phyloP scores from a whole-genome alignment of 768 basidiomycete species.

The Chlorophyllum brunneum region DNA sequence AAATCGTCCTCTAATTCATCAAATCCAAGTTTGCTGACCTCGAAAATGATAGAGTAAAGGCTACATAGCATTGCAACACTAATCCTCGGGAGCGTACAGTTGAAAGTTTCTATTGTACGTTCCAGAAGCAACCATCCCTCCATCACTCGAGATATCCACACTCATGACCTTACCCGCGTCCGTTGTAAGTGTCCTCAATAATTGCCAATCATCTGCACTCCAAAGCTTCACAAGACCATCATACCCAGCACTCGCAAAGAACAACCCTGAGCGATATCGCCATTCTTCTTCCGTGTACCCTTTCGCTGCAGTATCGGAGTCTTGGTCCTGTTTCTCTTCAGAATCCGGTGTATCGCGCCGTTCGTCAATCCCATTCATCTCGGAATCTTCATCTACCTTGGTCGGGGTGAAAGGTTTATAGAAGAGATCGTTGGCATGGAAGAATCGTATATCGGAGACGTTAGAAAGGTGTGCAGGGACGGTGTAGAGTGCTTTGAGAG shows the following conservation, averaged over 20 bases:
- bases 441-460: conserved; percentile 94
- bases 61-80: conserved; percentile 21
- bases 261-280: conserved; percentile 83
- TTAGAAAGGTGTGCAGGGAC: conserved; percentile 96
- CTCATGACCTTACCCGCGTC: conserved; percentile 99
- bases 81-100: conserved; percentile 79
- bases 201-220: conserved; percentile 98
- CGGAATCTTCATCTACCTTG: conserved; percentile 31
- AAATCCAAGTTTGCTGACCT: too few species aligned
- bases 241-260: conserved; percentile 91
- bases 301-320: conserved; percentile 17
- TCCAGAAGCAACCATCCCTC: conserved; percentile 80
- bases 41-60: not conserved
- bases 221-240: conserved; percentile 95
- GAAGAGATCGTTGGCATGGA: conserved; percentile 60
- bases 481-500: conserved; percentile 88
- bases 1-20: too few species aligned
- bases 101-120: conserved; percentile 96
- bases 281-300: conserved; percentile 54
- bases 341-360: conserved; percentile 31
- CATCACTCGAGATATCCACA: conserved; percentile 85
- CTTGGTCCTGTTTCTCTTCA: conserved; percentile 18
- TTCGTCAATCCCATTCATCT: conserved; percentile 47
- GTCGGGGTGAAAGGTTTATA: conserved; percentile 34
- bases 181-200: conserved; percentile 82